Conservation (phyloP, 2,329 filamentous ascomycete genomes). For the Bimuria novae-zelandiae region DNA sequence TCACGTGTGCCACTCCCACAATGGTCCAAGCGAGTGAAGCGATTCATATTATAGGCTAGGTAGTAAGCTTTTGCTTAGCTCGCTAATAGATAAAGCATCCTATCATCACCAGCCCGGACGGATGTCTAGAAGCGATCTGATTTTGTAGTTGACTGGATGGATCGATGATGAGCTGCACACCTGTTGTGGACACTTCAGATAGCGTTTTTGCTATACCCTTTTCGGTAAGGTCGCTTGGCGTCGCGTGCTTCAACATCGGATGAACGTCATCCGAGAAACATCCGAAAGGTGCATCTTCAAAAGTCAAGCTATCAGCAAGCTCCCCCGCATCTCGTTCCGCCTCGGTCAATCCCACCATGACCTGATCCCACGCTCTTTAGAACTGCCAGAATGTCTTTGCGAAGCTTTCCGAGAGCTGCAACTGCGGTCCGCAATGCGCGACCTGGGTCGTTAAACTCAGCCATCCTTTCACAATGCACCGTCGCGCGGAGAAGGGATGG, state of each 20-base stretch:
- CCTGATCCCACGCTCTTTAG: constrained; percentile 15
- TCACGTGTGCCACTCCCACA: no score
- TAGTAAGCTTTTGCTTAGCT: no score
- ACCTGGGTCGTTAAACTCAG: constrained; percentile 9
- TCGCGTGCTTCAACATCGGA: neutral
- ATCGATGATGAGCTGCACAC: neutral
- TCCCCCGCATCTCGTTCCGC: constrained; percentile 7
- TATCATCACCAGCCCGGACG: no score
- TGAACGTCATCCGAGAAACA: constrained; percentile 1
- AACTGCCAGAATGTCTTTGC: constrained; percentile 33
- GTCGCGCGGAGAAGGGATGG: constrained; percentile 12
- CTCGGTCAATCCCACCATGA: constrained; percentile 15
- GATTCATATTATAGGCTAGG: no score
- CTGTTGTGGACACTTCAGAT: neutral
- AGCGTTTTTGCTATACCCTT: neutral
- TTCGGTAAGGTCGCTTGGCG: neutral
- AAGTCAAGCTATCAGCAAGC: constrained; percentile 1
- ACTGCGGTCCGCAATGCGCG: constrained; percentile 23
- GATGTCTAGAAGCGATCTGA: neutral
- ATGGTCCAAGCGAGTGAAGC: no score
- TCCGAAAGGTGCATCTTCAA: constrained; percentile 5
- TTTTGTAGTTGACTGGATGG: neutral
- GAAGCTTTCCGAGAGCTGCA: constrained; percentile 31
- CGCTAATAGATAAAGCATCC: no score
- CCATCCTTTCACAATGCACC: constrained; percentile 13